phyloP scores from a whole-genome alignment of 176 grass and related monocot genomes.

The Microstegium vimineum region DNA sequence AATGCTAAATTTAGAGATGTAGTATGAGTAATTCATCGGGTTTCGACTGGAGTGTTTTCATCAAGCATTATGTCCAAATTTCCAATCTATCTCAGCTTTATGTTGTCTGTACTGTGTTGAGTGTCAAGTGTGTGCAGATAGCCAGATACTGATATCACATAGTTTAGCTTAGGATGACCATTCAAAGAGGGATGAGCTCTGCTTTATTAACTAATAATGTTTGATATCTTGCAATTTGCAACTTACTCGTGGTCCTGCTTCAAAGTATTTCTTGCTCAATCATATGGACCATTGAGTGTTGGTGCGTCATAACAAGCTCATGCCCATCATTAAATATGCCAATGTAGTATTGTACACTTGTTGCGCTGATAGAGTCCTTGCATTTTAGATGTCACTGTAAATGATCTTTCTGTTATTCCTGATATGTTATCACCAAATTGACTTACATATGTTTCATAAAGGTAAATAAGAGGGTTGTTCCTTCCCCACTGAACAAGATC shows the following conservation, averaged over 20 bases:
- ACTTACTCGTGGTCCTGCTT: background rate
- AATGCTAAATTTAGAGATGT: background rate
- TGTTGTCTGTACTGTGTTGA: background rate
- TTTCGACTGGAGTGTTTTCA: background rate
- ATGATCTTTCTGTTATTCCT: background rate
- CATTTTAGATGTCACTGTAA: conserved; percentile 13
- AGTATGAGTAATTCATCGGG: background rate
- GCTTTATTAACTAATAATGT: background rate
- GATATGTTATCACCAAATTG: background rate
- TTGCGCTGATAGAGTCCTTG: background rate
- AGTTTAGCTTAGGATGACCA: background rate
- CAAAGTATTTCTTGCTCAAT: background rate
- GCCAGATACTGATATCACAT: background rate
- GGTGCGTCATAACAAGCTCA: background rate
- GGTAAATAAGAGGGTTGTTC: background rate
- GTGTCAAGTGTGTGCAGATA: background rate
- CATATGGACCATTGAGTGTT: background rate
- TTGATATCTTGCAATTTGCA: background rate
- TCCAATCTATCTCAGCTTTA: background rate
- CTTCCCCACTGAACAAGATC: background rate
- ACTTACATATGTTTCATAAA: background rate
- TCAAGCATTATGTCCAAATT: background rate
- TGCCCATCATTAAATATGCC: background rate
- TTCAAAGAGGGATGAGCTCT: background rate
- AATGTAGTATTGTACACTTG: background rate